Percentiles rank a stretch among this genome's conserved stretches.
Conservation (phyloP, 257 asterid species). For the Solanum neorickii region DNA sequence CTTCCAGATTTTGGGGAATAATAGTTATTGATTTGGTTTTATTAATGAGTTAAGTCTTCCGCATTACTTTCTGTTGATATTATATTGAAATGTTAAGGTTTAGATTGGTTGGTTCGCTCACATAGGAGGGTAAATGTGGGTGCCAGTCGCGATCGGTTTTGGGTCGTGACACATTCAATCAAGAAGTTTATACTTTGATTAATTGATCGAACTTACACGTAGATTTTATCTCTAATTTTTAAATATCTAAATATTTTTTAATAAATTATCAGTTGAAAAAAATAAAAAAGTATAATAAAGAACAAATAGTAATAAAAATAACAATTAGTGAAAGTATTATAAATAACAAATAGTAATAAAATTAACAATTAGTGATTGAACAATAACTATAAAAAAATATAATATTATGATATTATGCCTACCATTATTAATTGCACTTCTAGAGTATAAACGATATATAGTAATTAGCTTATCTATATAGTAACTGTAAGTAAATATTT, state of each 20-base stretch:
- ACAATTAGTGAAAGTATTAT: background rate
- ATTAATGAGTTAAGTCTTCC: too few relatives aligned
- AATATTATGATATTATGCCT: background rate
- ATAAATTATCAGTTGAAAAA: accelerated
- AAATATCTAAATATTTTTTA: accelerated
- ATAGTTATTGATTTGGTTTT: too few relatives aligned
- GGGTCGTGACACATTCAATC: background rate
- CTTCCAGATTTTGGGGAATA: too few relatives aligned
- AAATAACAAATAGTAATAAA: background rate
- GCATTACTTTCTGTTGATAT: too few relatives aligned
- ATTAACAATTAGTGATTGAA: background rate
- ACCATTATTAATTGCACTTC: background rate
- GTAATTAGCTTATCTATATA: too few relatives aligned
- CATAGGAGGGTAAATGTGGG: too few relatives aligned
- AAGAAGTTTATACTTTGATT: background rate
- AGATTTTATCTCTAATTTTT: accelerated
- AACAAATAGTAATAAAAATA: too few relatives aligned
- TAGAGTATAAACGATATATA: background rate
- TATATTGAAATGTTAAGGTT: too few relatives aligned
- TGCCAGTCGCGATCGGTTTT: too few relatives aligned
- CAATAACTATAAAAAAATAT: background rate
- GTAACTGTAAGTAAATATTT: background rate
- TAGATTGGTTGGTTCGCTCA: too few relatives aligned
- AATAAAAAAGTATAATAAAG: background rate
- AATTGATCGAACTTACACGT: background rate